Conservation (phyloP, 306 rosid species). For the Mucuna pruriens region DNA sequence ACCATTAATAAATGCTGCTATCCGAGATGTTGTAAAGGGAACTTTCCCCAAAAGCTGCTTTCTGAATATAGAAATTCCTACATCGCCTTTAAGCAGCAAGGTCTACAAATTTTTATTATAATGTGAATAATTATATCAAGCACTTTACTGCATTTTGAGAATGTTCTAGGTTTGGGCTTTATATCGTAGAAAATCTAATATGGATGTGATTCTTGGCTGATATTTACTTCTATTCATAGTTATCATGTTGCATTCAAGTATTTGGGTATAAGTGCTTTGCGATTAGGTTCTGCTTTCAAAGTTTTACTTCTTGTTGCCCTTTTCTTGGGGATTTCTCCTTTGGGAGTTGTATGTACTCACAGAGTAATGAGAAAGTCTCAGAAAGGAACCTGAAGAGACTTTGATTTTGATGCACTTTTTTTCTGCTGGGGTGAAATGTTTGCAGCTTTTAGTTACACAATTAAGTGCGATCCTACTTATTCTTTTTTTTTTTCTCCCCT, state of each 20-base stretch:
- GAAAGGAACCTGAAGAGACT: background rate
- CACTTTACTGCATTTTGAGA: background rate
- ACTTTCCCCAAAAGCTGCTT: background rate
- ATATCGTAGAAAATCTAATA: background rate
- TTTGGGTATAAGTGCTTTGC: background rate
- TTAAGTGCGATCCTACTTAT: background rate
- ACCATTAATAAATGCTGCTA: slow-evolving; percentile 2
- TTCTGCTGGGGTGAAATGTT: background rate
- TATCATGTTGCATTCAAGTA: background rate
- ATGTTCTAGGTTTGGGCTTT: background rate
- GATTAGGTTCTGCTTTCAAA: background rate
- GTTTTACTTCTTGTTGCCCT: background rate
- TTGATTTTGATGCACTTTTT: background rate
- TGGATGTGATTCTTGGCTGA: background rate
- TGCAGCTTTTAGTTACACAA: background rate
- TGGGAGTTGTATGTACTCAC: background rate
- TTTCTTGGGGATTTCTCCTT: background rate
- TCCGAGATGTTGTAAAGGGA: background rate
- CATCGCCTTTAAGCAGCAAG: background rate
- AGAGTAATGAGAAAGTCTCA: background rate
- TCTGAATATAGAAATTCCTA: slow-evolving; percentile 7
- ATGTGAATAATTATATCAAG: background rate
- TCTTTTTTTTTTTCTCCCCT: background rate
- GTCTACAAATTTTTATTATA: background rate
- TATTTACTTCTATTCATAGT: background rate